Base-by-base conservation (phyloP, 108 stramenopile species). In the Fistulifera solaris region DNA sequence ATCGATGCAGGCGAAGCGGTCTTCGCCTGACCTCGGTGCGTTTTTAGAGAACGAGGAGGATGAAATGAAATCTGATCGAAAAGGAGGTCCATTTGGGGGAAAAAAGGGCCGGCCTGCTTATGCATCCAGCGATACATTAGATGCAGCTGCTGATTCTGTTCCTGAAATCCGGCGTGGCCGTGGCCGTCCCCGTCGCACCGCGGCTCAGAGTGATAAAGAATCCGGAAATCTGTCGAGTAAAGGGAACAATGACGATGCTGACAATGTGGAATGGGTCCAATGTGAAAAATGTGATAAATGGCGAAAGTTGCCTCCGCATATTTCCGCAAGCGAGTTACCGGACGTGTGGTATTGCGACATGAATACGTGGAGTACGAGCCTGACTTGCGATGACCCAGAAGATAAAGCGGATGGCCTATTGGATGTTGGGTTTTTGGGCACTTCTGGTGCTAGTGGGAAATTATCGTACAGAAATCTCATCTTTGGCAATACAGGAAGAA, bases 211-310 rank as follows among this genome's bases (percentile, higher is more conserved):
- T 62, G 59, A 40, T 42, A 38, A 22, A 21, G n/a, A 27, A 13
- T 35, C 31, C 8, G 31, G 31, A 8, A 7, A 54, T 21, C 19
- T 10, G 21, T 51, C 50, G 15, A 51, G n/a, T 16, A 22, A 16
- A 16, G 63, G 58, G 47, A 54, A 44, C 15, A 59, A 72, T 38
- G 81, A 75, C 31, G 74, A 54, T 1, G 56, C 44, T 19, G 75
- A 80, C 40, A 83, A 85, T 56, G 73, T 83, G 40, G 85, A 87
- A 51, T 91, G 89, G 89, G 89, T 87, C 0, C 85, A 87, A 57
- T 91, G 89, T 47, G 89, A 91, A 38, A 85, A 82, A 50, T 91
- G 89, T 49, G 74, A 83, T 23, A 87, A 84, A 58, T 91, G 89
- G 89, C 61, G 85, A 3, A 73, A 71, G 44, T 71, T 91, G 21